Evolutionary conservation across 169 alveolate species (phyloP), one percentile per base, ranked within the genome.

Genomic region (Plasmodium falciparum): DNA sequence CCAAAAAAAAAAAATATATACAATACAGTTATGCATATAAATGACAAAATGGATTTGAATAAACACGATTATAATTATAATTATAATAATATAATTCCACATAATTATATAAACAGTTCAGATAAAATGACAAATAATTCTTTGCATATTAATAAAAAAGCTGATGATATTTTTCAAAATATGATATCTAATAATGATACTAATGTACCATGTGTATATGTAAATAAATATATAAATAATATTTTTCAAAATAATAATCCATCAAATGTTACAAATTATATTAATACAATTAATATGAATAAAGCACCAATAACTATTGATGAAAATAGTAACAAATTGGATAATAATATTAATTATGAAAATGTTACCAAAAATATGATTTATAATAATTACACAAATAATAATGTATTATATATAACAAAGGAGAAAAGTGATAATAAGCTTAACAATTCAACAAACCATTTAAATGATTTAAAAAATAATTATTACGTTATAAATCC

Each of bases 211-310:
- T 76, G 49, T 63, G 17, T 66, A 20, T 24, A 76, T n/a, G 76
- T 50, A 17, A 49, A 76, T 13, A 63, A 76, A 56, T 49, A 76
- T 73, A 50, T 76, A 76, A 76, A 76, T 76, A 65, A 24, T 15
- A 76, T 76, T 49, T 66, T 52, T 67, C 65, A 43, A 76, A 50
- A 56, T 73, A 76, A 65, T 54, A 63, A 63, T 62, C 24, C 59
- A 39, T 39, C 47, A 39, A 39, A 39, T 39, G 47, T 39, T 39
- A 33, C 45, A 33, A 33, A 33, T 3, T 4, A 33, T 33, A 33
- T 33, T 62, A n/a, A 61, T 13, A 61, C 24, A 6, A 0, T 20
- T 13, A 49, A 45, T 75, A 15, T 26, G 65, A 56, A 43, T 43
- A 59, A 26, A 11, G 3, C 17, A 26, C 12, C 17, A 5, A 59